A percentile compares a stretch with the other conserved stretches of the same genome.
These are phyloP conservation scores for Baorangia bicolor DNA, from an alignment of 768 basidiomycete genomes.

Conservation along the genomic window DNA sequence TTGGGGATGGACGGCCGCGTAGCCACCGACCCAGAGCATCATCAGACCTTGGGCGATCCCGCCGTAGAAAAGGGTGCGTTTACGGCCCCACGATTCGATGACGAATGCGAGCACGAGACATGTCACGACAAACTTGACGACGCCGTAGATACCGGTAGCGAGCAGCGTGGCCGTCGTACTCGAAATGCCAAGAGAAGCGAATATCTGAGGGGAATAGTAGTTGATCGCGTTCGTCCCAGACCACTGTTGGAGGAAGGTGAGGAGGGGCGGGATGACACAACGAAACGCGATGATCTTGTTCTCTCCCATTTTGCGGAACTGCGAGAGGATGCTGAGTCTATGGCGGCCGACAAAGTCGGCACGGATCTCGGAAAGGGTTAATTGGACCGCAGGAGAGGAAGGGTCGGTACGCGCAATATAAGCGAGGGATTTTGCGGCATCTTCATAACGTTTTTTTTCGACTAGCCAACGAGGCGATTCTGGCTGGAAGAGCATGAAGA, in stretches of 20 bases:
- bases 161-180: slow-evolving; percentile 33
- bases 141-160: slow-evolving; percentile 42
- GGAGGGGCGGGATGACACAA: slow-evolving; percentile 33
- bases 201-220: slow-evolving; percentile 40
- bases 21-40: slow-evolving; percentile 40
- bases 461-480: slow-evolving; percentile 45
- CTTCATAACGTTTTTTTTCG: slow-evolving; percentile 34
- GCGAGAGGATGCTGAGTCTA: slow-evolving; percentile 22
- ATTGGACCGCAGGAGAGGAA: slow-evolving; percentile 28
- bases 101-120: slow-evolving; percentile 35
- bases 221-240: slow-evolving; percentile 43
- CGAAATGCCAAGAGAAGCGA: slow-evolving; percentile 35
- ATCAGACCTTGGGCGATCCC: slow-evolving; percentile 35
- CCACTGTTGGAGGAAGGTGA: slow-evolving; percentile 41
- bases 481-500: slow-evolving; percentile 38
- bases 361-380: slow-evolving; percentile 36
- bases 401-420: slow-evolving; percentile 26
- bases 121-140: slow-evolving; percentile 38
- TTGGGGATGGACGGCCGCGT: slow-evolving; percentile 30
- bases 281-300: slow-evolving; percentile 28
- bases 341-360: slow-evolving; percentile 36
- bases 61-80: slow-evolving; percentile 36
- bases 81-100: slow-evolving; percentile 41
- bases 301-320: slow-evolving; percentile 36
- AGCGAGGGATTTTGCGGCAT: slow-evolving; percentile 33